phyloP scores from a whole-genome alignment of 164 flowering plant genomes.

The Warburgia ugandensis region DNA sequence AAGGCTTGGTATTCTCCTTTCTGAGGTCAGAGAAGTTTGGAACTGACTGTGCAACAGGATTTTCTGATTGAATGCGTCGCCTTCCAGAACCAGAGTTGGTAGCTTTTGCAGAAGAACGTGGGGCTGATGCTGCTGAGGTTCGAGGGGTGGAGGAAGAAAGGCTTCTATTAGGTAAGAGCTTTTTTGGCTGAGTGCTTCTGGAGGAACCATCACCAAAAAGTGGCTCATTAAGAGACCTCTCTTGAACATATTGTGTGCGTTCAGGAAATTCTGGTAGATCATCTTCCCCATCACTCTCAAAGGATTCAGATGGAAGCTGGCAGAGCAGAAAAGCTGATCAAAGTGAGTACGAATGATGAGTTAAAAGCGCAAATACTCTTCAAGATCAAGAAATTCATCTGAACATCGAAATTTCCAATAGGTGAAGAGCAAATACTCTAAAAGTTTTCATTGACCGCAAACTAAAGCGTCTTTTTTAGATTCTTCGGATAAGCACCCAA shows the following conservation, averaged over 20 bases:
- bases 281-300: conserved; percentile 58
- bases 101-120: conserved; percentile 49
- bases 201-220: conserved; percentile 36
- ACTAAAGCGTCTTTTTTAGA: neutral
- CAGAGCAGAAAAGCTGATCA: conserved; percentile 15
- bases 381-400: too few species aligned
- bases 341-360: too few species aligned
- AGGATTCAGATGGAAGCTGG: conserved; percentile 31
- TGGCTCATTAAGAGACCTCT: conserved; percentile 29
- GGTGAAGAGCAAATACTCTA: too few species aligned
- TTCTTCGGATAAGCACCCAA: neutral
- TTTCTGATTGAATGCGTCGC: conserved; percentile 56
- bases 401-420: too few species aligned
- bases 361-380: too few species aligned
- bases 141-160: conserved; percentile 59
- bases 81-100: conserved; percentile 44
- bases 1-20: conserved; percentile 85
- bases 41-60: conserved; percentile 85
- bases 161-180: conserved; percentile 39
- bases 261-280: conserved; percentile 39
- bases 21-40: conserved; percentile 86
- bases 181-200: conserved; percentile 48
- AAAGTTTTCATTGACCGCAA: too few species aligned
- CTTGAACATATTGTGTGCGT: conserved; percentile 30
- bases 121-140: conserved; percentile 33